Percentiles rank a stretch among this genome's conserved stretches.
Evolutionary conservation across 83 land plant genomes (phyloP).

Genomic region (Isoetes engelmannii): DNA sequence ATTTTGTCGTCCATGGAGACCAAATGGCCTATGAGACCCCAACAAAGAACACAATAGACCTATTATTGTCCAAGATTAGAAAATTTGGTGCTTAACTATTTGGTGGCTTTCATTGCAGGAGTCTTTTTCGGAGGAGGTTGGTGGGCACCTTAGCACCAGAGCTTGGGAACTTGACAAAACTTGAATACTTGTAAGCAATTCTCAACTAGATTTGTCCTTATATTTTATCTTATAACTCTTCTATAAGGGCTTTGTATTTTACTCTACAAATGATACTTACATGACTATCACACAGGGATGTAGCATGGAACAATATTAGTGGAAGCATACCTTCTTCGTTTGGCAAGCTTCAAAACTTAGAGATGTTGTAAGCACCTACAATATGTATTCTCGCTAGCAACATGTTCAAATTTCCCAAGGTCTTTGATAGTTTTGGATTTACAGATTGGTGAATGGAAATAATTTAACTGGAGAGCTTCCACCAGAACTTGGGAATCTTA

Average conservation of each 20-base stretch:
- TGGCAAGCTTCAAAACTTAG: constrained; percentile 9
- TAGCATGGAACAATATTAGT: constrained; percentile 22
- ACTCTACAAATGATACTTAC: no score
- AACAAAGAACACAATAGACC: no score
- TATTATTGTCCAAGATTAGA: no score
- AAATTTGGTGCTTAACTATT: neutral
- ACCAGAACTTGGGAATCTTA: constrained; percentile 14
- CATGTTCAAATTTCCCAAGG: no score
- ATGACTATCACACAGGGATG: constrained; percentile 10
- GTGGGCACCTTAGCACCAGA: constrained; percentile 10
- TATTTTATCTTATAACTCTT: neutral
- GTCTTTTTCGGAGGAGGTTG: constrained; percentile 7
- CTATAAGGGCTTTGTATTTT: neutral
- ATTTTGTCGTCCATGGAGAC: no score
- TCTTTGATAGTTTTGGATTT: neutral
- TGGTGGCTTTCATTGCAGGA: neutral
- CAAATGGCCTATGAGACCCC: no score
- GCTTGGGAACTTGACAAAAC: constrained; percentile 13
- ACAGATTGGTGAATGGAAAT: constrained; percentile 19
- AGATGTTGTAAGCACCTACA: constrained; percentile 4
- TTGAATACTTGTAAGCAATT: constrained; percentile 2
- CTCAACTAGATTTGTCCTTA: neutral
- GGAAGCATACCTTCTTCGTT: constrained; percentile 18
- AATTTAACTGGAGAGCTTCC: constrained; percentile 10
- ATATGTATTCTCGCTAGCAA: no score